These are phyloP conservation scores for Aspergillus quadrilineatus DNA, from an alignment of 2,329 filamentous ascomycete genomes.

Conservation along the genomic window DNA sequence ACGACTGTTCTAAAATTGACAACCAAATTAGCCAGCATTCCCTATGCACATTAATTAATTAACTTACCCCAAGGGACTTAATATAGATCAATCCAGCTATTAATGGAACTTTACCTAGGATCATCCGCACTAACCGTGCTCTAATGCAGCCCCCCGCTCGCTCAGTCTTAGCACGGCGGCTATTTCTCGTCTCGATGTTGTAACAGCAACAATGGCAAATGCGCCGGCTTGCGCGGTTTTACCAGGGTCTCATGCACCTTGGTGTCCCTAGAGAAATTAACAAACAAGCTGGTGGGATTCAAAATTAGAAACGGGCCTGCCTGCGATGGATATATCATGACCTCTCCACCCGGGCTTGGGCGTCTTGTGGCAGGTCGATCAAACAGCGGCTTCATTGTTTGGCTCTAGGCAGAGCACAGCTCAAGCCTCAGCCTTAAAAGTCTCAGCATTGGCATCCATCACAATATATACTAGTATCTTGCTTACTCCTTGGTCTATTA, in stretches of 20 bases:
- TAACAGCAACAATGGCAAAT: not conserved
- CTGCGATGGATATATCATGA: not conserved
- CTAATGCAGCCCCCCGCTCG: conserved; percentile 12
- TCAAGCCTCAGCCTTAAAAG: not conserved
- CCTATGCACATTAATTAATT: not conserved
- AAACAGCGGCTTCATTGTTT: conserved; percentile 6
- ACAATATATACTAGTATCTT: conserved; percentile 9
- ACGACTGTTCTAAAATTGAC: conserved; percentile 8
- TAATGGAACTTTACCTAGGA: conserved; percentile 2
- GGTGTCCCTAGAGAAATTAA: not conserved
- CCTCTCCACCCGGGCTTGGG: not conserved
- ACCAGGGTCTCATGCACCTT: not conserved
- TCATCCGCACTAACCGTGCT: not conserved
- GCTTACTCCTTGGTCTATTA: conserved; percentile 19
- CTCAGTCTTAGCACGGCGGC: not conserved
- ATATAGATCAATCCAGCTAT: conserved; percentile 5
- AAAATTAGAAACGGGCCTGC: conserved; percentile 1
- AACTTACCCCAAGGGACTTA: not conserved
- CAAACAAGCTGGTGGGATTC: not conserved
- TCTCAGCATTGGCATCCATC: not conserved
- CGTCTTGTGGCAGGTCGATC: not conserved
- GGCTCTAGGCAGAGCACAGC: not conserved
- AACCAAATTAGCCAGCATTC: conserved; percentile 2
- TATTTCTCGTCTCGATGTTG: conserved; percentile 1
- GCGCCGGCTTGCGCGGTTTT: not conserved